Conservation (phyloP, 768 basidiomycete genomes). For the Filobasidium floriforme region DNA sequence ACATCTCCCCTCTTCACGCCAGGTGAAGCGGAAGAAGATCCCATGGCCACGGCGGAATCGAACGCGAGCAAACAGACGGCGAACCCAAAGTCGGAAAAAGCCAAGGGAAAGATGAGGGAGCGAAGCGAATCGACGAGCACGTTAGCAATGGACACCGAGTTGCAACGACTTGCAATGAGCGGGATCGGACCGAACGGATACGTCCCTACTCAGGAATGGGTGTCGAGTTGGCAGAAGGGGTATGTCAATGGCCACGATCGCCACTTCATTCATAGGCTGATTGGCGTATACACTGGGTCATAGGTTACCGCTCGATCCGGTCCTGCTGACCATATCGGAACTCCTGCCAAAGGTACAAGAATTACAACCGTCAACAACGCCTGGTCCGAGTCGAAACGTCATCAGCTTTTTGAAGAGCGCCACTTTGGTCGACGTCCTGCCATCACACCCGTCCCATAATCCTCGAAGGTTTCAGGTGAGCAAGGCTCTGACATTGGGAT, state of each 20-base stretch:
- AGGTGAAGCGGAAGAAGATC: slow-evolving; percentile 24
- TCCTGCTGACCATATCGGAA: slow-evolving; percentile 82
- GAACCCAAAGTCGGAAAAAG: slow-evolving; percentile 66
- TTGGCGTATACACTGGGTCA: not conserved
- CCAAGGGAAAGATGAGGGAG: slow-evolving; percentile 81
- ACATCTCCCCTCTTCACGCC: slow-evolving; percentile 29
- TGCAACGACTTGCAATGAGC: slow-evolving; percentile 60
- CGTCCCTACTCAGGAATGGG: slow-evolving; percentile 95
- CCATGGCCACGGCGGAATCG: slow-evolving; percentile 28
- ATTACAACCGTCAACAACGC: slow-evolving; percentile 60
- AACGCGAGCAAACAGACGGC: slow-evolving; percentile 34
- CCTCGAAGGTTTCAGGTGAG: slow-evolving; percentile 71
- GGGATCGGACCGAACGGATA: slow-evolving; percentile 84
- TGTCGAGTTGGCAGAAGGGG: slow-evolving; percentile 84
- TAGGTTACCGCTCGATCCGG: slow-evolving; percentile 78
- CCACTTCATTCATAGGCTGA: not conserved
- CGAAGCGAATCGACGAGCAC: slow-evolving; percentile 42
- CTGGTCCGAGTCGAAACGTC: slow-evolving; percentile 61
- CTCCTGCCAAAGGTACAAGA: slow-evolving; percentile 76
- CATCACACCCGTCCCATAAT: slow-evolving; percentile 57
- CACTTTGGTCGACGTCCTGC: slow-evolving; percentile 64
- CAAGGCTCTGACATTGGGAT: slow-evolving; percentile 14
- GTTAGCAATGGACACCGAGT: slow-evolving; percentile 38
- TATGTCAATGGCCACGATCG: not conserved
- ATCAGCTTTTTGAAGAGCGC: slow-evolving; percentile 67